Evolutionary conservation across 768 basidiomycete species (phyloP), one percentile per base, ranked within the genome.

Genomic region (Albatrellus ellisii): DNA sequence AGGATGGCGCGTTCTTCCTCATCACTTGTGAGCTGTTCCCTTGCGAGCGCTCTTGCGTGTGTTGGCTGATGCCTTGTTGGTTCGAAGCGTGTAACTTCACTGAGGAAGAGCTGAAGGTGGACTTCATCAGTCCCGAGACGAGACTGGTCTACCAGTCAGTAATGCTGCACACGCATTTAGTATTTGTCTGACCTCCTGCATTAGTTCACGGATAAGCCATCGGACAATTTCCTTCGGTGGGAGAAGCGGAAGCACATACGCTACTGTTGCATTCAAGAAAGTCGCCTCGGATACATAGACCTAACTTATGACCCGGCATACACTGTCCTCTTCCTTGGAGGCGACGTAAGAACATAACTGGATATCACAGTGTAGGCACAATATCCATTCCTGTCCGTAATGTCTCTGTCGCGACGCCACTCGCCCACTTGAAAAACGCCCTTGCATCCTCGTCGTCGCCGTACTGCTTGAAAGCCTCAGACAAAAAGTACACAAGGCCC

Each of bases 191-290:
- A 42, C 4, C n/a, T 12, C 11, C 26, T 39, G 52, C n/a, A 44
- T 11, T 49, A 89, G 87, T 54, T 87, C 77, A 18, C 69, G 70
- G n/a, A 70, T 88, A 46, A 66, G 74, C 33, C 77, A 87, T 57
- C 72, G 72, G n/a, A 73, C 68, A 11, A 81, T 73, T 57, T 78
- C 71, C 7, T 90, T 81, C 46, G 86, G 82, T 4, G 87, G 87
- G n/a, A 69, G 70, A 43, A 78, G 64, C 28, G 86, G 87, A 2
- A 87, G 77, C 48, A 60, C 68, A 5, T 72, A 72, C 47, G 72
- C 83, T 1, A 85, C 72, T 38, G 70, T 86, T 14, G 86, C 85
- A 25, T 88, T 90, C 54, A 67, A 66, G 41, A 72, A 69, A 45
- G 40, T 43, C n/a, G 21, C 39, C 4, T 18, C 26, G 27, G 47